Evolutionary conservation across 495 filamentous ascomycete species (phyloP), one percentile per base, ranked within the genome.

Genomic region (Lepidopterella palustris): DNA sequence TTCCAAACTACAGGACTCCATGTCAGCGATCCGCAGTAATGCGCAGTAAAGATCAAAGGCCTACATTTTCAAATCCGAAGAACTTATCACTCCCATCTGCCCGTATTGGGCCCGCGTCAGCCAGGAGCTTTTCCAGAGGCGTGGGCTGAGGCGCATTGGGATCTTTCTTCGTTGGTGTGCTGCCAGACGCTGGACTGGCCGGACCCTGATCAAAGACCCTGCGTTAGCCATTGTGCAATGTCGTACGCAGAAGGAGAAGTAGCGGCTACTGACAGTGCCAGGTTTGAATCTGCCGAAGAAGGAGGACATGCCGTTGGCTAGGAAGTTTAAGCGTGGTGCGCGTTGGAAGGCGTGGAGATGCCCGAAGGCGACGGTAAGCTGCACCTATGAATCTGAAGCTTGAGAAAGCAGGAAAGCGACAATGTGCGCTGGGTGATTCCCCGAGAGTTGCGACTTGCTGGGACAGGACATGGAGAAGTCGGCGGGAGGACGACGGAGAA

Each of bases 41-140:
- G 42, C 62, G 60, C 56, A 67, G 52, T 10, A 18, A 23, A 31
- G 5, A 32, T 13, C 42, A 35, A 51, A 11, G 15, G 73, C 88
- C 79, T 78, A 97, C 91, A 77, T 98, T 98, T 74, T 97, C 93
- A 78, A 97, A 85, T 2, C 95, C 93, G 77, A 92, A 97, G 75
- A 95, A 97, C 78, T 96, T 96, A 74, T 98, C 93, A 72, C 88
- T 97, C 21, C 95, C 93, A 77, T 98, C 92, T 35, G 76, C 76
- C 59, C 90, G 82, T 58, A 92, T 74, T 0, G 90, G 79, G 11
- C 90, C 89, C 52, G 89, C 82, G 71, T 91, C 88, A 61, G 82
- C 79, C 28, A 97, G 73, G 72, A 89, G 82, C 77, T 87, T 93
- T 75, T 95, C 88, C 20, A 97, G 71, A 11, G 91, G 87, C 4